phyloP scores from a whole-genome alignment of 108 stramenopile species.

The Cyclotella cryptica region DNA sequence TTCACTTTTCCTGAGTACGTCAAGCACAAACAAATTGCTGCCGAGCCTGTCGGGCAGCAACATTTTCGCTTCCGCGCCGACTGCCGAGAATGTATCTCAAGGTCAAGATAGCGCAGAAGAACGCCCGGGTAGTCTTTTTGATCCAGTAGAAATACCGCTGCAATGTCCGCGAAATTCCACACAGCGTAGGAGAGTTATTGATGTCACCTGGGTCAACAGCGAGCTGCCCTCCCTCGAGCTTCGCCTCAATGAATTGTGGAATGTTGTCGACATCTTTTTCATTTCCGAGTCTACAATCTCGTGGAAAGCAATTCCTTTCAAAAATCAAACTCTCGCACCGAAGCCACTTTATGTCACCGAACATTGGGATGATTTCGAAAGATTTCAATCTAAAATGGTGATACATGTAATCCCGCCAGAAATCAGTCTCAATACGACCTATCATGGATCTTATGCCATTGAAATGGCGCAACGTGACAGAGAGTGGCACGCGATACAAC shows the following conservation, averaged over 20 bases:
- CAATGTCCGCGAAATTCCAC: background rate
- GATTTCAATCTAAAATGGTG: slow-evolving; percentile 36
- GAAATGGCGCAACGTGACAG: slow-evolving; percentile 16
- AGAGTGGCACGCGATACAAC: slow-evolving; percentile 1
- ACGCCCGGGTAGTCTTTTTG: slow-evolving; percentile 13
- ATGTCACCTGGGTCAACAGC: slow-evolving; percentile 21
- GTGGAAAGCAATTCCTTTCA: slow-evolving; percentile 21
- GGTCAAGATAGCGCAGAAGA: background rate
- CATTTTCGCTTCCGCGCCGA: too few relatives aligned
- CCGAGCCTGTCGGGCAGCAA: too few relatives aligned
- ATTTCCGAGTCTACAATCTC: slow-evolving; percentile 13
- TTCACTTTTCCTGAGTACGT: too few relatives aligned
- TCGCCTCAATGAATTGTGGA: slow-evolving; percentile 32
- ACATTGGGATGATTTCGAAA: slow-evolving; percentile 12
- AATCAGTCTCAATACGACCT: slow-evolving; percentile 7
- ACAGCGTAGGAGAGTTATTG: slow-evolving; percentile 21
- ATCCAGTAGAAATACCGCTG: slow-evolving; percentile 13
- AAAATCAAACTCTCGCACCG: background rate
- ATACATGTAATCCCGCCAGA: slow-evolving; percentile 13
- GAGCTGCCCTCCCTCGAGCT: slow-evolving; percentile 21
- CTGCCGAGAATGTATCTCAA: too few relatives aligned
- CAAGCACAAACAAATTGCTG: too few relatives aligned
- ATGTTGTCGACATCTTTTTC: slow-evolving; percentile 32
- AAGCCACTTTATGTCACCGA: slow-evolving; percentile 22
- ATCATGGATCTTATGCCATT: slow-evolving; percentile 6